Evolutionary conservation across 2,329 filamentous ascomycete species (phyloP).

Genomic region (Zasmidium citrigriseum): DNA sequence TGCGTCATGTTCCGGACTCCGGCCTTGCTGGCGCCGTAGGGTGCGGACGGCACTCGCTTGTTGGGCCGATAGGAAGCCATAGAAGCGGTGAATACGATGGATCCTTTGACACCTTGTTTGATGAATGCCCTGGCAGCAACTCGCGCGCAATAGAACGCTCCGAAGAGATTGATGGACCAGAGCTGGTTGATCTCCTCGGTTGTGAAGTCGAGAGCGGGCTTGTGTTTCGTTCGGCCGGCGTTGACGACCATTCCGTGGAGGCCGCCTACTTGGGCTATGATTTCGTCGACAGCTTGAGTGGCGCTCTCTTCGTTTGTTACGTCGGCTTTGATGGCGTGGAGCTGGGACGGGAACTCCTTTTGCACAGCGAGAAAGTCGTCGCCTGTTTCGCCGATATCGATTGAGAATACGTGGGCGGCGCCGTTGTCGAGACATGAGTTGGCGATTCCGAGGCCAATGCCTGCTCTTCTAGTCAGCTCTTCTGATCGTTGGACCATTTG

Average conservation of each 20-base stretch:
- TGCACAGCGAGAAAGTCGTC: slow-evolving; percentile 44
- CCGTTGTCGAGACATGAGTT: slow-evolving; percentile 50
- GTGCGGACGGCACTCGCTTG: slow-evolving; percentile 43
- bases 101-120: slow-evolving; percentile 45
- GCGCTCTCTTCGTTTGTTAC: slow-evolving; percentile 51
- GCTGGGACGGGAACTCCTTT: slow-evolving; percentile 42
- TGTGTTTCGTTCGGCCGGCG: slow-evolving; percentile 54
- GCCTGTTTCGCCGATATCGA: slow-evolving; percentile 47
- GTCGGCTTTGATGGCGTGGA: slow-evolving; percentile 47
- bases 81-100: slow-evolving; percentile 47
- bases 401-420: slow-evolving; percentile 46
- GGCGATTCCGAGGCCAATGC: slow-evolving; percentile 52
- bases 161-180: slow-evolving; percentile 48
- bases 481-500: no score
- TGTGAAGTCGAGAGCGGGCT: slow-evolving; percentile 53
- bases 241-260: slow-evolving; percentile 55
- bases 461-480: no score
- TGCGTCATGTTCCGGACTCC: slow-evolving; percentile 47
- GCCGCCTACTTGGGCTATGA: slow-evolving; percentile 45
- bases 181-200: slow-evolving; percentile 49
- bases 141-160: slow-evolving; percentile 45
- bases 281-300: slow-evolving; percentile 46
- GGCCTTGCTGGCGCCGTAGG: slow-evolving; percentile 49
- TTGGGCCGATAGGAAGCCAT: slow-evolving; percentile 51
- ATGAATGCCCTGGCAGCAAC: slow-evolving; percentile 47